Evolutionary conservation across 306 rosid genomes (phyloP).

Genomic region (Trifolium pratense): DNA sequence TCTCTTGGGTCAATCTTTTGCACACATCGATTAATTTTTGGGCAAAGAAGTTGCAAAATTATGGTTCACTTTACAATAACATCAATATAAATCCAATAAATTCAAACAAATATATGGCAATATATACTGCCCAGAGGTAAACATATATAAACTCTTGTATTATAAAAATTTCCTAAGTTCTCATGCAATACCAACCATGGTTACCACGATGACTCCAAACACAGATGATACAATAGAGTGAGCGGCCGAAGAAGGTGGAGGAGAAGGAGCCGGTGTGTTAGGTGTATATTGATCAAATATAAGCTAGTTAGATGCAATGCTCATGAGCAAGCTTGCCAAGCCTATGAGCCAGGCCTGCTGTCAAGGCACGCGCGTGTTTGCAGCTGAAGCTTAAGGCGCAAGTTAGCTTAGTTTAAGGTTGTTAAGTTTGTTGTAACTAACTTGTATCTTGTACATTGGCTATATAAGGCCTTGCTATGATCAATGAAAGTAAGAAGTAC

Average conservation of each 20-base stretch:
- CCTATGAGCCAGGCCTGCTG: too few species aligned
- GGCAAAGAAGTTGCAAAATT: not conserved
- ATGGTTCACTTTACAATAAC: not conserved
- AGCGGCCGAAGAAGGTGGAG: slow-evolving; percentile 40
- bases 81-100: not conserved
- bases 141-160: not conserved
- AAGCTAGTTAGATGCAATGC: too few species aligned
- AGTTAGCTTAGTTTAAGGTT: too few species aligned
- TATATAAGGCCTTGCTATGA: too few species aligned
- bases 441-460: too few species aligned
- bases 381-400: too few species aligned
- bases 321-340: too few species aligned
- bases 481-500: too few species aligned
- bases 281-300: too few species aligned
- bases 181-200: slow-evolving; percentile 28
- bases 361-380: too few species aligned
- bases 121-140: not conserved
- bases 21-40: not conserved
- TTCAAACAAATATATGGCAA: not conserved
- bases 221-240: not conserved
- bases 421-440: too few species aligned
- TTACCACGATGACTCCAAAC: not conserved
- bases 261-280: slow-evolving; percentile 53
- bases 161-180: not conserved
- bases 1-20: not conserved